Base-by-base conservation (phyloP, 805 yeast genomes). In the Hanseniaspora vineae region DNA sequence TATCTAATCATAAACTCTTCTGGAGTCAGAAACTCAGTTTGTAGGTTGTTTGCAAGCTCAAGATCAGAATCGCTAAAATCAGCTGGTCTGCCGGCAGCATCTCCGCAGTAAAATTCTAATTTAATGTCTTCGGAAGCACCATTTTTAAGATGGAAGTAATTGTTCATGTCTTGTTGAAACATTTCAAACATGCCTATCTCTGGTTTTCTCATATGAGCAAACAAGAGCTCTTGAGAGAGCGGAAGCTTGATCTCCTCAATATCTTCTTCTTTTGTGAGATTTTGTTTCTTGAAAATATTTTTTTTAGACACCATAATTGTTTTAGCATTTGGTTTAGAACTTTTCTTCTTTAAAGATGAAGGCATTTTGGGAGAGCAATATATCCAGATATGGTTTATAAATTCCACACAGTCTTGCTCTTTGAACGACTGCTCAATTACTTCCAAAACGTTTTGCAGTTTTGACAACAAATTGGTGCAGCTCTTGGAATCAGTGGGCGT, bases 51-150 rank as follows among this genome's bases (percentile, higher is more conserved):
- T 0, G 97, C 96, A 69, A 89, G 89, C 48, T 51, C 59, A 52
- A 60, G 62, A 61, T 90, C 98, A 44, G 84, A 76, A 55, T 84
- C 88, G 69, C 92, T 84, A 59, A 81, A 84, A 62, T 90, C 97
- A 0, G 58, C 62, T 1, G 59, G 57, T 46, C 97, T 69, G 0
- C 97, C 98, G 6, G 96, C 97, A 0, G 97, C 97, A 66, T 90
- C 98, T 6, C 98, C 98, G n/a, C 88, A 89, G 61, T 66, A 92
- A 44, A 57, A 61, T 17, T 33, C 44, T 20, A 45, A 37, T 40
- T 32, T 35, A 37, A 48, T 31, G 15, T 32, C 18, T 9, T 49
- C 49, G 0, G 29, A 23, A 23, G 29, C 29, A 23, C 8, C 29
- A 5, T 23, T 23, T 23, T 23, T 8, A 23, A 8, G 8, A 8